Conservation (phyloP, 2,329 filamentous ascomycete genomes). For the Nemania bipapillata region DNA sequence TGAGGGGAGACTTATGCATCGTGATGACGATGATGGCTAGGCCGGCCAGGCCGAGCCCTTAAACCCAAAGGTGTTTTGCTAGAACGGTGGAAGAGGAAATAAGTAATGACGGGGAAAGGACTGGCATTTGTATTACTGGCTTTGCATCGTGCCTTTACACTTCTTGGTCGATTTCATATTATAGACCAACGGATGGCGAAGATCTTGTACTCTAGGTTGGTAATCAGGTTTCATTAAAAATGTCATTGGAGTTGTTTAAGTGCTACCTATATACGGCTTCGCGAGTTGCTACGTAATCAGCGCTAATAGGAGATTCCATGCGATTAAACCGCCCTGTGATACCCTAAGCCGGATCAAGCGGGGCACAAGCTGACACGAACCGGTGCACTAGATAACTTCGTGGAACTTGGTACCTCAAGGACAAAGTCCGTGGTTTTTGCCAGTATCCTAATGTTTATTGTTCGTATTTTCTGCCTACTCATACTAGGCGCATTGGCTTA, state of each 20-base stretch:
- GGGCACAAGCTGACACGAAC: neutral
- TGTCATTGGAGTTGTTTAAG: constrained; percentile 31
- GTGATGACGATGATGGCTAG: constrained; percentile 30
- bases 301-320: neutral
- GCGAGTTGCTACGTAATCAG: neutral
- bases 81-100: constrained; percentile 39
- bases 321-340: neutral
- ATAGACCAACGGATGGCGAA: constrained; percentile 49
- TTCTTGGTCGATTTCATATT: constrained; percentile 46
- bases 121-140: constrained; percentile 51
- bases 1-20: constrained; percentile 30
- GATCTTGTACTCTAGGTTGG: constrained; percentile 52
- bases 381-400: neutral
- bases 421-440: neutral
- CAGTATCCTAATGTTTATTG: too few relatives aligned
- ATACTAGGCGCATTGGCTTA: too few relatives aligned
- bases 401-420: neutral
- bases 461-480: too few relatives aligned
- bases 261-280: constrained; percentile 14
- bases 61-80: constrained; percentile 33
- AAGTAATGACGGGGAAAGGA: constrained; percentile 46
- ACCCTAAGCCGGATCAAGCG: neutral
- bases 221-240: constrained; percentile 47
- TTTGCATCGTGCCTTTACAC: constrained; percentile 48
- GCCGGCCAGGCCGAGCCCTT: constrained; percentile 20